Evolutionary conservation across 345 rosid species (phyloP).

Genomic region (Ceriops decandra): DNA sequence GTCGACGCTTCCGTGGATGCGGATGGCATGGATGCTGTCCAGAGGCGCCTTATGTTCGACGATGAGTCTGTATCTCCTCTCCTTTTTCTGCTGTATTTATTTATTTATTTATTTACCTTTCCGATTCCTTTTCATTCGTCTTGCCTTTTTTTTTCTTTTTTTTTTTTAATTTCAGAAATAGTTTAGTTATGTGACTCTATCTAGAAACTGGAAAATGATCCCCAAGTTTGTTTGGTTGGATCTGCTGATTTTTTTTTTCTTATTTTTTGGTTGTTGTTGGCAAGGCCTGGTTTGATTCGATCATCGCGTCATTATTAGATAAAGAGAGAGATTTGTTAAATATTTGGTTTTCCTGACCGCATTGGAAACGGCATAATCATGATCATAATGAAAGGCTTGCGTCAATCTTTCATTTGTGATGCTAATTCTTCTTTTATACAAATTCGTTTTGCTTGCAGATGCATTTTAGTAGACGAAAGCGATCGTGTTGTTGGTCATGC

Average conservation of each 20-base stretch:
- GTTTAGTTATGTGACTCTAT: not conserved
- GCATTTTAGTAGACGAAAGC: slow-evolving; percentile 87
- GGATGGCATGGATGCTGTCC: slow-evolving; percentile 94
- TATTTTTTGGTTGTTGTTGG: no score
- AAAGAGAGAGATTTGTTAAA: no score
- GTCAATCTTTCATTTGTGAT: no score
- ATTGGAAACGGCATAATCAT: no score
- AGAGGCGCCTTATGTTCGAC: slow-evolving; percentile 96
- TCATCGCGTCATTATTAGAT: no score
- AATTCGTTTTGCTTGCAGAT: slow-evolving; percentile 45
- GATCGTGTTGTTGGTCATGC: slow-evolving; percentile 81
- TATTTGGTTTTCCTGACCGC: no score
- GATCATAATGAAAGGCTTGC: no score
- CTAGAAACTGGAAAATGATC: no score
- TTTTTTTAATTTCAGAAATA: not conserved
- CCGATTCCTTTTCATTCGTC: no score
- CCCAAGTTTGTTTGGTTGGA: no score
- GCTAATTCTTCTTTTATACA: not conserved
- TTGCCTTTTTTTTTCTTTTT: not conserved
- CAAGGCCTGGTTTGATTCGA: no score
- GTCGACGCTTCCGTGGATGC: slow-evolving; percentile 36
- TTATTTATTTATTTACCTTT: not conserved
- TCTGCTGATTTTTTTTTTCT: no score
- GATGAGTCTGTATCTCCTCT: slow-evolving; percentile 57
- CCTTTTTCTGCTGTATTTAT: slow-evolving; percentile 1